Evolutionary conservation across 192 early-diverging fungal genomes (phyloP).

Genomic region (Cladochytrium replicatum): DNA sequence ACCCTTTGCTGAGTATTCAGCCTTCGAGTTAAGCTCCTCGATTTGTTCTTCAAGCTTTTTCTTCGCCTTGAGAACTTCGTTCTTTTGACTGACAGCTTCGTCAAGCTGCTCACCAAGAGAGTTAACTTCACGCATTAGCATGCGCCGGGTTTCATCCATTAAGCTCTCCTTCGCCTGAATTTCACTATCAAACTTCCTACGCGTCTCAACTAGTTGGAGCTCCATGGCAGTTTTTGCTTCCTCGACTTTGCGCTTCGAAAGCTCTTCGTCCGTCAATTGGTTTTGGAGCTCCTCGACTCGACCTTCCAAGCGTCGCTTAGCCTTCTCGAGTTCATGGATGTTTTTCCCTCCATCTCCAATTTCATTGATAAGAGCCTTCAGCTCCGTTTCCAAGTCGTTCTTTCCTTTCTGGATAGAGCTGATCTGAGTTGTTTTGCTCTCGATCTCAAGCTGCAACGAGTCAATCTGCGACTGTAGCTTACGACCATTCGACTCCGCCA

Average conservation of each 20-base stretch:
- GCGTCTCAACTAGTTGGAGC: constrained; percentile 57
- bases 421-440: constrained; percentile 44
- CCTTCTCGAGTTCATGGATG: constrained; percentile 63
- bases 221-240: constrained; percentile 50
- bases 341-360: constrained; percentile 67
- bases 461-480: constrained; percentile 49
- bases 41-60: constrained; percentile 54
- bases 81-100: constrained; percentile 37
- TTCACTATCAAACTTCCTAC: constrained; percentile 52
- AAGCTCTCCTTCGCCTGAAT: constrained; percentile 48
- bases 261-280: constrained; percentile 56
- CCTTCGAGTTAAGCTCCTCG: constrained; percentile 40
- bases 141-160: constrained; percentile 63
- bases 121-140: constrained; percentile 54
- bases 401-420: constrained; percentile 48
- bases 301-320: constrained; percentile 48
- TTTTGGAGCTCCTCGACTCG: constrained; percentile 47
- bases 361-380: constrained; percentile 57
- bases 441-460: constrained; percentile 47
- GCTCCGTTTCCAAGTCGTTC: constrained; percentile 54
- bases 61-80: constrained; percentile 49
- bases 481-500: constrained; percentile 48
- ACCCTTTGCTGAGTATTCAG: constrained; percentile 50
- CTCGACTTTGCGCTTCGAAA: constrained; percentile 40
- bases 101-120: constrained; percentile 45